Conservation (phyloP, 2,329 filamentous ascomycete species). For the Claviceps sp. region DNA sequence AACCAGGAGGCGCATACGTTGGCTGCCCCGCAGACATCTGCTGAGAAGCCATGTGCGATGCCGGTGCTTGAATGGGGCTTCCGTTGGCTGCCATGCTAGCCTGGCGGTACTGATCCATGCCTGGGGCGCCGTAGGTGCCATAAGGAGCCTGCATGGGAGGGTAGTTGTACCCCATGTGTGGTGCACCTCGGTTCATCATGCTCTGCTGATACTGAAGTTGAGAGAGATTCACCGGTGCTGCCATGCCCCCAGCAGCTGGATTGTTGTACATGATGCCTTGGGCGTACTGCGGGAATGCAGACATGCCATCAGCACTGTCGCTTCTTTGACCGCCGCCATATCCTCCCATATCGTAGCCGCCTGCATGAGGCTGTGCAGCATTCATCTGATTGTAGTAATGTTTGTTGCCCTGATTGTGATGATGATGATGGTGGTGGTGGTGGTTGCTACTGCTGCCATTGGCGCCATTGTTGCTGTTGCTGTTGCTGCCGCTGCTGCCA, state of each 20-base stretch:
- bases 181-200: slow-evolving; percentile 39
- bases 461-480: too few species aligned
- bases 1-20: slow-evolving; percentile 36
- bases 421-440: slow-evolving; percentile 18
- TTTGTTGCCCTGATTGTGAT: slow-evolving; percentile 18
- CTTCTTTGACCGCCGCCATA: slow-evolving; percentile 37
- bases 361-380: slow-evolving; percentile 22
- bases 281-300: slow-evolving; percentile 36
- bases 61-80: slow-evolving; percentile 35
- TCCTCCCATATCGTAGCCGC: slow-evolving; percentile 34
- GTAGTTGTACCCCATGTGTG: slow-evolving; percentile 44
- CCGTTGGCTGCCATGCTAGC: slow-evolving; percentile 35
- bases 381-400: slow-evolving; percentile 42
- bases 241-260: slow-evolving; percentile 30
- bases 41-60: slow-evolving; percentile 22
- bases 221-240: slow-evolving; percentile 34
- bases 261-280: slow-evolving; percentile 39
- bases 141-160: slow-evolving; percentile 42
- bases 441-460: slow-evolving; percentile 25
- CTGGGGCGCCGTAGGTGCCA: slow-evolving; percentile 36
- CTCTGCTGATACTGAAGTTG: slow-evolving; percentile 46
- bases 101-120: slow-evolving; percentile 43
- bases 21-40: slow-evolving; percentile 29
- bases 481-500: too few species aligned
- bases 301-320: slow-evolving; percentile 38